phyloP scores from a whole-genome alignment of 768 basidiomycete genomes.

The Rhizopogon roseolus region DNA sequence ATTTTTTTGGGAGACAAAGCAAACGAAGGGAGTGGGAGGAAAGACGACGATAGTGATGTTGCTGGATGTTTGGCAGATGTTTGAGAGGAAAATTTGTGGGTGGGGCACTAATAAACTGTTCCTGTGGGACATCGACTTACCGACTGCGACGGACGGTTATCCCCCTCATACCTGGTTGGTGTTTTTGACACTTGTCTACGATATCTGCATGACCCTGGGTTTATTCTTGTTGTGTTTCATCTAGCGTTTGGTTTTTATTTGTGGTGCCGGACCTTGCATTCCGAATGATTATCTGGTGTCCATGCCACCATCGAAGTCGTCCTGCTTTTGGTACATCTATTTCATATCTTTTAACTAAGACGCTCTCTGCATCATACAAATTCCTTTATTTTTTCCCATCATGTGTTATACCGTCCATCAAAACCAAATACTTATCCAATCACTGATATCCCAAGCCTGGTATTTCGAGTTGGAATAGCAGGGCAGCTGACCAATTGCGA shows the following conservation, averaged over 20 bases:
- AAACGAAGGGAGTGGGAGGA: not conserved
- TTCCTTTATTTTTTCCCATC: slow-evolving; percentile 17
- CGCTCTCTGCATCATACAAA: slow-evolving; percentile 13
- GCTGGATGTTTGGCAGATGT: slow-evolving; percentile 7
- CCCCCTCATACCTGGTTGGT: slow-evolving; percentile 17
- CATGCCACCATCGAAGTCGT: slow-evolving; percentile 4
- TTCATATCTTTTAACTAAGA: slow-evolving; percentile 9
- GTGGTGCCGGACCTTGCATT: slow-evolving; percentile 9
- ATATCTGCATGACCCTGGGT: slow-evolving; percentile 7
- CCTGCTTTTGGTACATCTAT: slow-evolving; percentile 8
- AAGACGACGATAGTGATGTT: not conserved
- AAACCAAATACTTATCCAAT: slow-evolving; percentile 17
- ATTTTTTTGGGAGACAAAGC: not conserved
- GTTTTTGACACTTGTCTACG: slow-evolving; percentile 5
- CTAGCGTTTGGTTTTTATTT: slow-evolving; percentile 16
- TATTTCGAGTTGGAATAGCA: too few relatives aligned
- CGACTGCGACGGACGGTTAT: slow-evolving; percentile 10
- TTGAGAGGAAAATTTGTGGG: slow-evolving; percentile 3
- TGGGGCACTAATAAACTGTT: slow-evolving; percentile 11
- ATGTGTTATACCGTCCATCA: slow-evolving; percentile 18
- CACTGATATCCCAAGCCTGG: not conserved
- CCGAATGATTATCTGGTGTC: slow-evolving; percentile 9
- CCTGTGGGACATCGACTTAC: slow-evolving; percentile 7
- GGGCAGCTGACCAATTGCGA: too few relatives aligned
- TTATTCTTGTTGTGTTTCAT: slow-evolving; percentile 11